Conservation (phyloP, 352 stramenopile species). For the Phytophthora meadii region DNA sequence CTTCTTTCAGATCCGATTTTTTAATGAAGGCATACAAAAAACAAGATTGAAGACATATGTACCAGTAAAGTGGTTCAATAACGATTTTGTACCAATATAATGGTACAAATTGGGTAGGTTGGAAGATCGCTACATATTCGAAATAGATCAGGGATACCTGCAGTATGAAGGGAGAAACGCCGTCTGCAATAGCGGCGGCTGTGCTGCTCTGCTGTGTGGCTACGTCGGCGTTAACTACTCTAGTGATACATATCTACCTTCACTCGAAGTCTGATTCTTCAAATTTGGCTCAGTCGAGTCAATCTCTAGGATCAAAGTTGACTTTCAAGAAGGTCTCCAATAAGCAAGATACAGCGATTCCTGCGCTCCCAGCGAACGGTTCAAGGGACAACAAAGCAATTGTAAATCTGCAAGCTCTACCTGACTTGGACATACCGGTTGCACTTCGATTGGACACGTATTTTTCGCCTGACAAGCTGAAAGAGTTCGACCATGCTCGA, state of each 20-base stretch:
- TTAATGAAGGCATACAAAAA: slow-evolving; percentile 7
- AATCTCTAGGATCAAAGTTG: slow-evolving; percentile 6
- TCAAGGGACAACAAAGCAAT: slow-evolving; percentile 8
- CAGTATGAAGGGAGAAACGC: background rate
- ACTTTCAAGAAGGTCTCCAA: slow-evolving; percentile 2
- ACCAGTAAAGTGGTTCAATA: background rate
- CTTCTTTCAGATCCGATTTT: slow-evolving; percentile 14
- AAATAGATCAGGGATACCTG: background rate
- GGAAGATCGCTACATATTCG: slow-evolving; percentile 15
- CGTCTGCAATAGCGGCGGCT: slow-evolving; percentile 26
- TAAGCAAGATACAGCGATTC: background rate
- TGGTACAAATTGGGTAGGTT: background rate
- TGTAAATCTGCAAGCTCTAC: slow-evolving; percentile 40
- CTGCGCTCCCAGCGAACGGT: background rate
- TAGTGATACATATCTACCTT: slow-evolving; percentile 51
- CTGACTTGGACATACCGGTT: slow-evolving; percentile 36
- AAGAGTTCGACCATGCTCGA: slow-evolving; percentile 54
- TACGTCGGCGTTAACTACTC: slow-evolving; percentile 46
- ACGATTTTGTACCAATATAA: background rate
- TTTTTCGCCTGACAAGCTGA: slow-evolving; percentile 49
- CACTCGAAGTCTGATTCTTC: slow-evolving; percentile 9
- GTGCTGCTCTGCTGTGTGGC: slow-evolving; percentile 55
- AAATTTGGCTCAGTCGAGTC: background rate
- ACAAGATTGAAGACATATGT: background rate
- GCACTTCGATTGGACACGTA: slow-evolving; percentile 57